phyloP scores from a whole-genome alignment of 1,284 basidiomycete genomes.

The Cutaneotrichosporon daszewskae region DNA sequence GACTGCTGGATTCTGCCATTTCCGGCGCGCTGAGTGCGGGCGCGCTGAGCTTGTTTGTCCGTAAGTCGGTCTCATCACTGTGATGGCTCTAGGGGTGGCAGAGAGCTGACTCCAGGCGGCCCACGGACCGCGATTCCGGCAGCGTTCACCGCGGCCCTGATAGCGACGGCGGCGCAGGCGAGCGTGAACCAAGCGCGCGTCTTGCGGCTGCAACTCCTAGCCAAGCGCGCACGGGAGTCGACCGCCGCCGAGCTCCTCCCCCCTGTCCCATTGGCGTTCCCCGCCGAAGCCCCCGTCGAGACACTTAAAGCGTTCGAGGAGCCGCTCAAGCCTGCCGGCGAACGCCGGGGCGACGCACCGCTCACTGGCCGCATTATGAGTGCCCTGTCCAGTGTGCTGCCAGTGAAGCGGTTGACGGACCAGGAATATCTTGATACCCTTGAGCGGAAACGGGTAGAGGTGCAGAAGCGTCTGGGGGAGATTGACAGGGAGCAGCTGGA shows the following conservation, averaged over 20 bases:
- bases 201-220: slow-evolving; percentile 28
- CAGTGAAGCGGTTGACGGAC: slow-evolving; percentile 35
- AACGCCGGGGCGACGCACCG: slow-evolving; percentile 13
- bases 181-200: slow-evolving; percentile 31
- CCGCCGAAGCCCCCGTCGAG: background rate
- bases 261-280: background rate
- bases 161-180: slow-evolving; percentile 32
- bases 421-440: slow-evolving; percentile 38
- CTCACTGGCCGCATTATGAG: slow-evolving; percentile 31
- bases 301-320: background rate
- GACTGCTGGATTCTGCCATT: slow-evolving; percentile 35
- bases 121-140: slow-evolving; percentile 25
- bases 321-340: background rate
- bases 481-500: slow-evolving; percentile 37
- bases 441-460: slow-evolving; percentile 26
- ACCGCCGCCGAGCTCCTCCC: background rate
- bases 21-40: slow-evolving; percentile 34
- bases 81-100: background rate
- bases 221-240: slow-evolving; percentile 3
- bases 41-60: slow-evolving; percentile 17
- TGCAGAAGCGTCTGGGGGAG: slow-evolving; percentile 29
- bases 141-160: slow-evolving; percentile 30
- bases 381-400: slow-evolving; percentile 26
- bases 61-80: slow-evolving; percentile 15
- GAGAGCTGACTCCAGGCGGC: slow-evolving; percentile 24